Base-by-base conservation (phyloP, 495 filamentous ascomycete species). In the Melanomma pulvis-pyrius region DNA sequence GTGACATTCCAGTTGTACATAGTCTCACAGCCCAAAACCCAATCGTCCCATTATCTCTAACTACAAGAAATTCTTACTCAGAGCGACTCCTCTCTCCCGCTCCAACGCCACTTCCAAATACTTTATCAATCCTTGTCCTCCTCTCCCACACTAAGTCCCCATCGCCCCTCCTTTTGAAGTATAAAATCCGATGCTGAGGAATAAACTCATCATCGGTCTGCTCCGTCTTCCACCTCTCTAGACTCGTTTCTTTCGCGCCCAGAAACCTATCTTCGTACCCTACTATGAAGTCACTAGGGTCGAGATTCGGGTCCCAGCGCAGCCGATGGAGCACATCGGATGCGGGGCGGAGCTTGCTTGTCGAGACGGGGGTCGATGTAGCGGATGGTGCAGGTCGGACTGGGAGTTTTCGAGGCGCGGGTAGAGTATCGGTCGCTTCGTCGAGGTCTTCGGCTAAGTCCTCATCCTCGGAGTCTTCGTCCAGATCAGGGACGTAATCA, bases 131-230 rank as follows among this genome's bases (percentile, higher is more conserved):
- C 76, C 80, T 86, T 75, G 73, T 71, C 58, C 76, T 76, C 51
- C 84, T 75, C 63, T 88, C 82, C 85, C 87, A 88, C 12, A 88
- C 79, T 32, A 79, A 72, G 15, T 79, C 74, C 13, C 77, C 79
- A 61, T 83, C 76, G 7, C 74, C 73, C 68, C 76, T 82, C 52
- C 82, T 79, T 73, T 83, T 85, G 65, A 93, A 91, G 66, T 88
- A 91, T 53, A 90, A 55, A 52, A 93, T 87, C 4, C 91, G 82
- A 76, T 93, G 91, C 76, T 89, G 83, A 8, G 91, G 91, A 67
- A 93, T 93, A 71, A 92, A 93, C 65, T 93, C 91, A 68, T 93
- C 88, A 66, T 93, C 87, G 26, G 89, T 93, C 47, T 86, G 80
- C 63, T 93, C 90, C 21, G 77, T 83, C 76, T 88, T 90, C 90